phyloP scores from a whole-genome alignment of 768 basidiomycete genomes.

The Mycena chlorophos region DNA sequence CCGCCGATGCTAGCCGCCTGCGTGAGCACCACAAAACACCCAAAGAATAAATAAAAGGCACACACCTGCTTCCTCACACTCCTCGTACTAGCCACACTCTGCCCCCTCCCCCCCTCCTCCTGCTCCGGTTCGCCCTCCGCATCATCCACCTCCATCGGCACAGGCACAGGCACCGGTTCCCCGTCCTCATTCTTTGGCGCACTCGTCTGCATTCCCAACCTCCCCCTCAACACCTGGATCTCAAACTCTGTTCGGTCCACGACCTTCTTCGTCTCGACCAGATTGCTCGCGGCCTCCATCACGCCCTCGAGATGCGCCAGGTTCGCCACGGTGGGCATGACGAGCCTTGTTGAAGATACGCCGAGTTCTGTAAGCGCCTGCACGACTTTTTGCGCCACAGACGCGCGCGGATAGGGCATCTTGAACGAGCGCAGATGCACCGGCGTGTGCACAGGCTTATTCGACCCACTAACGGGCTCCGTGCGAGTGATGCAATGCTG shows the following conservation, averaged over 20 bases:
- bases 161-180: slow-evolving; percentile 33
- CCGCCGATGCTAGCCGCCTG: slow-evolving; percentile 53
- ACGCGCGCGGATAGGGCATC: slow-evolving; percentile 75
- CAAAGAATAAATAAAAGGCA: slow-evolving; percentile 8
- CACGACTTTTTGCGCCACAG: slow-evolving; percentile 72
- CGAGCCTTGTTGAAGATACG: slow-evolving; percentile 68
- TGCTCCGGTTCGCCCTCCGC: slow-evolving; percentile 39
- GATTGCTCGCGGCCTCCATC: slow-evolving; percentile 63
- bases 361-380: slow-evolving; percentile 78
- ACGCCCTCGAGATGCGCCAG: slow-evolving; percentile 71
- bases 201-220: slow-evolving; percentile 48
- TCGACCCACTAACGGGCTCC: slow-evolving; percentile 51
- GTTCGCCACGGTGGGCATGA: slow-evolving; percentile 93
- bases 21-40: slow-evolving; percentile 1
- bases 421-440: slow-evolving; percentile 87
- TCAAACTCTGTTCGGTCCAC: slow-evolving; percentile 89
- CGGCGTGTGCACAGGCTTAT: slow-evolving; percentile 77
- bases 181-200: slow-evolving; percentile 36
- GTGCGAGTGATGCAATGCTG: slow-evolving; percentile 71
- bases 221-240: slow-evolving; percentile 66
- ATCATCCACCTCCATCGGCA: slow-evolving; percentile 54
- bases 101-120: slow-evolving; percentile 59
- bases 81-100: slow-evolving; percentile 62
- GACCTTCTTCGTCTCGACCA: slow-evolving; percentile 88
- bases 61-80: slow-evolving; percentile 64